Conservation (phyloP, 2,329 filamentous ascomycete species). For the Monilinia fructigena region DNA sequence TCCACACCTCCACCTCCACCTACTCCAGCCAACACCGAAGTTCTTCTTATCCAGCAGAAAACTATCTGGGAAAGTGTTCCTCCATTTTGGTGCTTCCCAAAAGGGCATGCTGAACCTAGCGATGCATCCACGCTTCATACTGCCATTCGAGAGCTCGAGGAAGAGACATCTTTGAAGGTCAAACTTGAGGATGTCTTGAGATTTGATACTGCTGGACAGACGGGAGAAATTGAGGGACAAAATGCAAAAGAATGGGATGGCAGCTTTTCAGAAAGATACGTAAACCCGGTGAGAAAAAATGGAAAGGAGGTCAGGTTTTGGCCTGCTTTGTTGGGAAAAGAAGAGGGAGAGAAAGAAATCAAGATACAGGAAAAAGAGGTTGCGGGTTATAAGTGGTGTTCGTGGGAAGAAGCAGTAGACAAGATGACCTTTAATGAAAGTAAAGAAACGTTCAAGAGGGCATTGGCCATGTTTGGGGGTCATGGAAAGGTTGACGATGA, state of each 20-base stretch:
- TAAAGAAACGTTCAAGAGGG: constrained; percentile 25
- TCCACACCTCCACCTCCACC: constrained; percentile 14
- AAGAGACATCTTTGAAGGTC: constrained; percentile 28
- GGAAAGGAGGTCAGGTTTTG: constrained; percentile 30
- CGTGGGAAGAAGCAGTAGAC: constrained; percentile 26
- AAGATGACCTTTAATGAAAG: constrained; percentile 26
- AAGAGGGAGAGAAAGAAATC: constrained; percentile 24
- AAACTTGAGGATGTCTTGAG: constrained; percentile 16
- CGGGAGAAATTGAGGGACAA: constrained; percentile 18
- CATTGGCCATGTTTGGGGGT: constrained; percentile 2
- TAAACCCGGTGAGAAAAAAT: constrained; percentile 23
- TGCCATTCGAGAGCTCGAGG: constrained; percentile 27
- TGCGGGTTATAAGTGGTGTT: constrained; percentile 27
- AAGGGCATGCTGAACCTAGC: constrained; percentile 28
- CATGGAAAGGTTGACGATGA: not conserved
- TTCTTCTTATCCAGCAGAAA: constrained; percentile 30
- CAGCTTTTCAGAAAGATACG: constrained; percentile 24
- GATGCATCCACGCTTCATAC: constrained; percentile 22
- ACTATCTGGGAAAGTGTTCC: constrained; percentile 12
- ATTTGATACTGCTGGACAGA: constrained; percentile 7
- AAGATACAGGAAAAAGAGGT: constrained; percentile 30
- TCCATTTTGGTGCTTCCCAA: constrained; percentile 30
- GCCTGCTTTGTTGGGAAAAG: constrained; percentile 20
- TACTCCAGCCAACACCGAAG: constrained; percentile 25
- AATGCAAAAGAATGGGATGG: constrained; percentile 19